Percentiles rank a stretch among this genome's conserved stretches.
Evolutionary conservation across 306 rosid species (phyloP).

Genomic region (Fagus crenata): DNA sequence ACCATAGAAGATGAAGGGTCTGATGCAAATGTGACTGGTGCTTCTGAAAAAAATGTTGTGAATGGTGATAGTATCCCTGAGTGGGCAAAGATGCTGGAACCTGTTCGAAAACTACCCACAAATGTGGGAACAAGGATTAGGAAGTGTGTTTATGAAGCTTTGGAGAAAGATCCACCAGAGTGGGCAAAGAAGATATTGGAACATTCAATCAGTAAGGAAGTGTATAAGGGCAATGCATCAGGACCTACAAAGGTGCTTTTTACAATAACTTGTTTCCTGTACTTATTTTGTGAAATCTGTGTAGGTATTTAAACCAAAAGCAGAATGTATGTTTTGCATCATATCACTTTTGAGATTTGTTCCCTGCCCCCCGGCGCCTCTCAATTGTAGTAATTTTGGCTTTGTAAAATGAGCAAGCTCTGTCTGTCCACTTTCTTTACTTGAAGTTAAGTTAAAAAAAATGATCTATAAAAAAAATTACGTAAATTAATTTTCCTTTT

Average conservation of each 20-base stretch:
- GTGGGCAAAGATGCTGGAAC: conserved; percentile 91
- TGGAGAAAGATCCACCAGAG: conserved; percentile 80
- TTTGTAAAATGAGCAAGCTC: background rate
- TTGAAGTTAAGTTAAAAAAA: background rate
- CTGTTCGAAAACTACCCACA: conserved; percentile 94
- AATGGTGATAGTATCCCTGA: conserved; percentile 68
- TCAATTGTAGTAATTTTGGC: background rate
- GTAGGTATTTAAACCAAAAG: background rate
- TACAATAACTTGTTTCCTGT: conserved; percentile 27
- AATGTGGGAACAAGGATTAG: conserved; percentile 98
- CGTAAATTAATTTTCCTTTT: too few species aligned
- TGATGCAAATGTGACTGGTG: conserved; percentile 50
- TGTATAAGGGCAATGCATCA: conserved; percentile 98
- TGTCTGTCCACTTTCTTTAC: background rate
- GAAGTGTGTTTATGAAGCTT: conserved; percentile 87
- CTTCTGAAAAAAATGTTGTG: conserved; percentile 47
- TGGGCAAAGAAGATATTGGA: conserved; percentile 83
- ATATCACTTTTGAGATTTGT: background rate
- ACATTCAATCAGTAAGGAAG: conserved; percentile 94
- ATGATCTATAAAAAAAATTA: too few species aligned
- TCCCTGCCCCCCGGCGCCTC: background rate
- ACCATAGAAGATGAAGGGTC: conserved; percentile 78
- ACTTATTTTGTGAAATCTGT: background rate
- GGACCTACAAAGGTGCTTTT: conserved; percentile 95
- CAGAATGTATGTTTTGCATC: background rate